Evolutionary conservation across 2,329 filamentous ascomycete genomes (phyloP).

Genomic region (Pseudogymnoascus sp.): DNA sequence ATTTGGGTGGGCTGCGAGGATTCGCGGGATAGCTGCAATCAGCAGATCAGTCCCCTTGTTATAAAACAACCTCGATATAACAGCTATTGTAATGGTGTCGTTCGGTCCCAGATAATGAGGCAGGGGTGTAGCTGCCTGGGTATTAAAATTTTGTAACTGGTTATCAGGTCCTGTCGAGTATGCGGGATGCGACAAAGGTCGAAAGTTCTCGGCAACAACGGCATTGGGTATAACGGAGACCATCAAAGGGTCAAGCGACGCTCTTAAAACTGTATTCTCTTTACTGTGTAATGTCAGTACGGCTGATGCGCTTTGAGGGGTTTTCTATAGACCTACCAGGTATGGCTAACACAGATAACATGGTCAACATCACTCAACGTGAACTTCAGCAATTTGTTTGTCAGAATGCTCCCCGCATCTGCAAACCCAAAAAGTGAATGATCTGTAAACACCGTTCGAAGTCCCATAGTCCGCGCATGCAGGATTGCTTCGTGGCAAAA

Average conservation of each 20-base stretch:
- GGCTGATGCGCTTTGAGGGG: not conserved
- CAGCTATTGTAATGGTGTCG: conserved; percentile 90
- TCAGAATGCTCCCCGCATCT: conserved; percentile 89
- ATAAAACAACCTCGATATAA: conserved; percentile 95
- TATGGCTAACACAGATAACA: conserved; percentile 97
- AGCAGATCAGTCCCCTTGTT: conserved; percentile 97
- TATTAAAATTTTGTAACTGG: conserved; percentile 29
- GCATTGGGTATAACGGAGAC: conserved; percentile 98
- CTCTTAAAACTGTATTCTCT: conserved; percentile 92
- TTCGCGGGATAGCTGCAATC: conserved; percentile 91
- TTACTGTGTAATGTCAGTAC: conserved; percentile 52
- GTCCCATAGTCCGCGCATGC: conserved; percentile 90
- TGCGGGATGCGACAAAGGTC: conserved; percentile 52
- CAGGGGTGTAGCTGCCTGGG: conserved; percentile 39
- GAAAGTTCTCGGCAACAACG: conserved; percentile 92
- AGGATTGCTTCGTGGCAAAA: conserved; percentile 92
- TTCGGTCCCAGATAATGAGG: conserved; percentile 67
- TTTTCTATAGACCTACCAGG: conserved; percentile 55
- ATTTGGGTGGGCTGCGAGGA: conserved; percentile 80
- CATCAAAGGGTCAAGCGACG: conserved; percentile 90
- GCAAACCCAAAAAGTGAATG: conserved; percentile 97
- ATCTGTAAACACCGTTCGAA: conserved; percentile 93
- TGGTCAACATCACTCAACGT: conserved; percentile 94
- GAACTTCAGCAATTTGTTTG: conserved; percentile 96
- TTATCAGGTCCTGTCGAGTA: conserved; percentile 25